phyloP scores from a whole-genome alignment of 768 basidiomycete species.

The Galerina marginata region DNA sequence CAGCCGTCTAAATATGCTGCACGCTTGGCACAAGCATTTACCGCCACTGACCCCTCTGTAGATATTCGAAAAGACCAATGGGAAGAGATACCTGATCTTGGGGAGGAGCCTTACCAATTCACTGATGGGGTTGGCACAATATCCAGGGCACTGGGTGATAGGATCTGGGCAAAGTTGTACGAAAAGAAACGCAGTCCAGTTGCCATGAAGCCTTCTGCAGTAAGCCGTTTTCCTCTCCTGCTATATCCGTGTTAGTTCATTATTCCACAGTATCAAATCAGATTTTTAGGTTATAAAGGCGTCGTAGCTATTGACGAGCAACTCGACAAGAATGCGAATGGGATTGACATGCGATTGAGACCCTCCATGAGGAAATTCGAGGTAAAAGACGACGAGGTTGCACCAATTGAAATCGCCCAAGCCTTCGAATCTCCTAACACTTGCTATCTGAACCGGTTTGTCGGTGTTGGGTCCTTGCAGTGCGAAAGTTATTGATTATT shows the following conservation, averaged over 20 bases:
- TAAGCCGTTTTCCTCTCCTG: constrained; percentile 37
- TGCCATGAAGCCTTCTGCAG: constrained; percentile 61
- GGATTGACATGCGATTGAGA: constrained; percentile 72
- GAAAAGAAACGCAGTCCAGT: constrained; percentile 41
- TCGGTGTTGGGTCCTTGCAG: not conserved
- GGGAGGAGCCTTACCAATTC: constrained; percentile 45
- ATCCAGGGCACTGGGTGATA: constrained; percentile 57
- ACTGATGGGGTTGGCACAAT: constrained; percentile 88
- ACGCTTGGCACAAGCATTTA: constrained; percentile 83
- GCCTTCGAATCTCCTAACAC: constrained; percentile 63
- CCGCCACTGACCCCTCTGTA: constrained; percentile 79
- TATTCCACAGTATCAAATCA: constrained; percentile 69
- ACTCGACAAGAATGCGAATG: constrained; percentile 47
- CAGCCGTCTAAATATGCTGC: constrained; percentile 85
- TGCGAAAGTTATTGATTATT: not conserved
- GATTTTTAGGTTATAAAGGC: constrained; percentile 85
- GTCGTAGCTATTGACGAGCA: constrained; percentile 71
- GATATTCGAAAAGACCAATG: constrained; percentile 60
- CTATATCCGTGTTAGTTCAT: constrained; percentile 9
- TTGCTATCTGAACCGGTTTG: constrained; percentile 77
- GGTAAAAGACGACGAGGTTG: constrained; percentile 48
- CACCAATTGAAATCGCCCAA: constrained; percentile 76
- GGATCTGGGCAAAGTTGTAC: constrained; percentile 65
- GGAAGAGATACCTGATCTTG: constrained; percentile 66
- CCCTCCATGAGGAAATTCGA: constrained; percentile 80